phyloP scores from a whole-genome alignment of 345 rosid genomes.

The Corchorus olitorius region DNA sequence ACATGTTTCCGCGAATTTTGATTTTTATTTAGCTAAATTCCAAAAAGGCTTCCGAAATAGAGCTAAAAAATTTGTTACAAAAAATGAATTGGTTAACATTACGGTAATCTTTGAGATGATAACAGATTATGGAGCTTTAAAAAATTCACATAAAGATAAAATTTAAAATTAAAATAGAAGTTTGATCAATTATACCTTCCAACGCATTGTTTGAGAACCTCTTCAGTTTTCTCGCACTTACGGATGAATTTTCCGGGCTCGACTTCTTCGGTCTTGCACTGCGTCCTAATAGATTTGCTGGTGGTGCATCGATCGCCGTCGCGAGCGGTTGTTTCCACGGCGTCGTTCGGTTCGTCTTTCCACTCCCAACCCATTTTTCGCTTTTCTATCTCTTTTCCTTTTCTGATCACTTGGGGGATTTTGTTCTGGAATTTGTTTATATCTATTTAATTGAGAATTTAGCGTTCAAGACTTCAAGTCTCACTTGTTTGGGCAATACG shows the following conservation, averaged over 20 bases:
- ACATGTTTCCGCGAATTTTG: no score
- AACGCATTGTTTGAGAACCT: constrained; percentile 68
- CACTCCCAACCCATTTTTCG: constrained; percentile 67
- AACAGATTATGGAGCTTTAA: not conserved
- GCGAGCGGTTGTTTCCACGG: constrained; percentile 24
- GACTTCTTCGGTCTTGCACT: constrained; percentile 88
- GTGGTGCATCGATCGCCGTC: constrained; percentile 55
- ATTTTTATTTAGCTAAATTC: not conserved
- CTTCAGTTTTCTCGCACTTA: constrained; percentile 87
- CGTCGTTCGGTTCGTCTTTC: constrained; percentile 40
- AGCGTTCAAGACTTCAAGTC: no score
- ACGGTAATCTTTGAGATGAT: not conserved
- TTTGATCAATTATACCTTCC: constrained; percentile 49
- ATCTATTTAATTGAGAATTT: not conserved
- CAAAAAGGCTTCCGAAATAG: not conserved
- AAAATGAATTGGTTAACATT: not conserved
- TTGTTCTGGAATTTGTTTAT: not conserved
- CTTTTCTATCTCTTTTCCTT: not conserved
- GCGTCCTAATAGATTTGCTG: constrained; percentile 59
- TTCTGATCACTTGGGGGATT: not conserved
- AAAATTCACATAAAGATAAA: not conserved
- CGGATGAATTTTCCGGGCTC: constrained; percentile 81
- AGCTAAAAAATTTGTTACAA: not conserved
- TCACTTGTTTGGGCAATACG: not conserved
- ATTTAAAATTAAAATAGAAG: not conserved